Conservation (phyloP, 2,329 filamentous ascomycete species). For the Aureobasidium sp. region DNA sequence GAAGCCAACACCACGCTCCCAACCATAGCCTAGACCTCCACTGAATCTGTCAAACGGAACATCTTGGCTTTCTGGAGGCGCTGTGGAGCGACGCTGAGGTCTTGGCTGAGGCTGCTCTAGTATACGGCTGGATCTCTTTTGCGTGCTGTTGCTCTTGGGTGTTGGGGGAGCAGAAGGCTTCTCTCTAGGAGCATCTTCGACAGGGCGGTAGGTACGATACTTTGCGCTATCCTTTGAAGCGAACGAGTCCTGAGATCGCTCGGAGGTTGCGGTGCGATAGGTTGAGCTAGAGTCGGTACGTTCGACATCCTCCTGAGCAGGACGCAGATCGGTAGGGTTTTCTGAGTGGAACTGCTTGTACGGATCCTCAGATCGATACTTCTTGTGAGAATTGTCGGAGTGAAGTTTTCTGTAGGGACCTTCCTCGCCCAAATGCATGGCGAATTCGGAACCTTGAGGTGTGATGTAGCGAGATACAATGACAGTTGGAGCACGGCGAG, state of each 20-base stretch:
- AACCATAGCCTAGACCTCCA: conserved; percentile 30
- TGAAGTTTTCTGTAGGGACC: neutral
- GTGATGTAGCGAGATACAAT: conserved; percentile 27
- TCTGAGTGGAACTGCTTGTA: neutral
- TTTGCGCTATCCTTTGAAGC: conserved; percentile 7
- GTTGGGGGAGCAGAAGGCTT: neutral
- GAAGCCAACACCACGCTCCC: conserved; percentile 26
- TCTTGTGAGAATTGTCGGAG: neutral
- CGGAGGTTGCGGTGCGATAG: conserved; percentile 19
- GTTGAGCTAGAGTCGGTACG: conserved; percentile 21
- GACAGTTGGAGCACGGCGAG: conserved; percentile 21
- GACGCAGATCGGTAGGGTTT: conserved; percentile 9
- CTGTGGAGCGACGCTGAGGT: neutral
- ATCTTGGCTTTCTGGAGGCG: conserved; percentile 8
- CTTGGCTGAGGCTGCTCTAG: neutral
- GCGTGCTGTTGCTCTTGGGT: neutral
- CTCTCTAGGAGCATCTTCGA: neutral
- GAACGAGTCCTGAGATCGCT: conserved; percentile 3
- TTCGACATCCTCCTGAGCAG: conserved; percentile 14
- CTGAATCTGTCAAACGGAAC: conserved; percentile 24
- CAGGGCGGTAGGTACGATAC: conserved; percentile 12
- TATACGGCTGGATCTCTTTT: conserved; percentile 12
- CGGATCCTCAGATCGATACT: neutral
- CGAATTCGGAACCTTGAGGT: conserved; percentile 13
- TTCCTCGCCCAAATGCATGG: conserved; percentile 11